These are phyloP conservation scores for Trichoderma oligosporum DNA, from an alignment of 2,329 filamentous ascomycete species.

Conservation along the genomic window DNA sequence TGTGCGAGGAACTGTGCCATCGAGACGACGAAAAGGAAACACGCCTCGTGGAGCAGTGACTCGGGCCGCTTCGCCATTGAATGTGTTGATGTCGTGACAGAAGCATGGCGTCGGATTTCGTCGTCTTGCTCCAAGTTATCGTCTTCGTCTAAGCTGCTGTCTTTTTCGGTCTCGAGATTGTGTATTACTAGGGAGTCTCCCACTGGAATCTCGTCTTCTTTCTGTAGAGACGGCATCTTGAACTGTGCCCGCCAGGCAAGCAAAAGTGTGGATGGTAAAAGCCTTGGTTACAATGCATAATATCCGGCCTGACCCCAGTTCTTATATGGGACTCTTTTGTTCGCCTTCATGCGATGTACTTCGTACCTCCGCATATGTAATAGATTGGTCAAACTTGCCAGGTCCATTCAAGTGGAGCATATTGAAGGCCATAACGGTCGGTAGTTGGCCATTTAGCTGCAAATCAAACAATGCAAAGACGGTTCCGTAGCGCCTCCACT, in stretches of 20 bases:
- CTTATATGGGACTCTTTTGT: not conserved
- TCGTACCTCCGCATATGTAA: too few relatives aligned
- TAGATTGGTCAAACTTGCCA: not conserved
- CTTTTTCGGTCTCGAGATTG: not conserved
- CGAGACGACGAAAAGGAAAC: constrained; percentile 10
- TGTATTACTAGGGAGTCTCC: not conserved
- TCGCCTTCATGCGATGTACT: constrained; percentile 1
- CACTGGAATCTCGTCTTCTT: not conserved
- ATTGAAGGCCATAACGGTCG: not conserved
- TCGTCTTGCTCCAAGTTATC: not conserved
- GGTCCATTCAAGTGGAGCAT: constrained; percentile 3
- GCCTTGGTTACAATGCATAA: not conserved
- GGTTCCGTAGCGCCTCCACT: not conserved
- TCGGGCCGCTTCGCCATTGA: constrained; percentile 7
- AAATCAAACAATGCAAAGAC: not conserved
- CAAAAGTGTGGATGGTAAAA: not conserved
- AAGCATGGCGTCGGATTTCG: not conserved
- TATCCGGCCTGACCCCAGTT: not conserved
- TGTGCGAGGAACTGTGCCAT: constrained; percentile 6
- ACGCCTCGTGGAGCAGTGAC: constrained; percentile 9
- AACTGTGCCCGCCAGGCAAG: not conserved
- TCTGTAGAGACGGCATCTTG: not conserved
- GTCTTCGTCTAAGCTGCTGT: not conserved
- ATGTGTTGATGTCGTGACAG: not conserved
- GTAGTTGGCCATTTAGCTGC: not conserved